Evolutionary conservation across 176 grass and related monocot genomes (phyloP).

Genomic region (Luzula sylvatica): DNA sequence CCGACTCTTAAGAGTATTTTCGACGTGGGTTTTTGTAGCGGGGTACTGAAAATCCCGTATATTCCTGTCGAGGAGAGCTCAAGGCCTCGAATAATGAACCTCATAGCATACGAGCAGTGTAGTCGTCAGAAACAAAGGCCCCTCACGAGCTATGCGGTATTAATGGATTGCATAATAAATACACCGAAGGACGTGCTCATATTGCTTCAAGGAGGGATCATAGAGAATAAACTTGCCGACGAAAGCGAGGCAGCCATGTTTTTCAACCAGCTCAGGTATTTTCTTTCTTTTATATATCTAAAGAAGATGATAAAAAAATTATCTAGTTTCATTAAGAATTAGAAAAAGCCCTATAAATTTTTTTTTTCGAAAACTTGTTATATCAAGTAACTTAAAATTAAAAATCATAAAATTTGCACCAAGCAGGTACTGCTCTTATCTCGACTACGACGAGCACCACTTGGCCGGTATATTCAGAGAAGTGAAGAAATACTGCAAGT

Average conservation of each 20-base stretch:
- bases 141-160: conserved; percentile 8
- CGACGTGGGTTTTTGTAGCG: not conserved
- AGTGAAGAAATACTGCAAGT: conserved; percentile 20
- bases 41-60: conserved; percentile 9
- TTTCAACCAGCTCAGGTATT: conserved; percentile 14
- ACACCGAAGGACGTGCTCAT: conserved; percentile 3
- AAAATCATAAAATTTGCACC: too few species aligned
- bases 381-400: too few species aligned
- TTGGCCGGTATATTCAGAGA: not conserved
- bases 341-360: too few species aligned
- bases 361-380: too few species aligned
- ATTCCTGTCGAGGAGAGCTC: not conserved
- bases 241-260: conserved; percentile 3
- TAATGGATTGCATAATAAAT: conserved; percentile 17
- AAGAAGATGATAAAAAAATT: too few species aligned
- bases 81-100: conserved; percentile 17
- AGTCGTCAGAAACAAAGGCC: not conserved
- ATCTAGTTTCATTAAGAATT: too few species aligned
- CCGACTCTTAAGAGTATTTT: not conserved
- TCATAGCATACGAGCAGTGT: conserved; percentile 18
- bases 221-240: conserved; percentile 13
- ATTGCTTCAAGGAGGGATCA: conserved; percentile 6
- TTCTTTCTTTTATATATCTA: too few species aligned
- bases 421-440: not conserved
- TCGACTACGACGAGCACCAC: conserved; percentile 7